Conservation (phyloP, 345 rosid species). For the Toxicodendron radicans region DNA sequence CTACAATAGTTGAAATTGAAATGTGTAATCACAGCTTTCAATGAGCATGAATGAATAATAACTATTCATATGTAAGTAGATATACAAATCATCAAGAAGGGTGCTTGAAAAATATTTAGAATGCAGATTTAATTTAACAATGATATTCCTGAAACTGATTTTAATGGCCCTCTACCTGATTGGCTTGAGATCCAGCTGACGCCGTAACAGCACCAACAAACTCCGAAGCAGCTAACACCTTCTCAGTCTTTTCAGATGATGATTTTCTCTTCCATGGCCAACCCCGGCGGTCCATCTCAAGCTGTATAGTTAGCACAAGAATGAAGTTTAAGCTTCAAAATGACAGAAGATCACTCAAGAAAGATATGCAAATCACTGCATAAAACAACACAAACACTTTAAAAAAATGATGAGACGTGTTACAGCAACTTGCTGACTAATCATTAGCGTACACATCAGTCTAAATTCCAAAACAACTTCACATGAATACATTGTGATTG, state of each 20-base stretch:
- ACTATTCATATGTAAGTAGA: neutral
- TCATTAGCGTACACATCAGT: constrained; percentile 9
- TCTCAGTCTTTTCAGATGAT: constrained; percentile 73
- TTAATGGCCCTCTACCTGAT: constrained; percentile 36
- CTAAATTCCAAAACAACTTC: neutral
- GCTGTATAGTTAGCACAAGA: constrained; percentile 19
- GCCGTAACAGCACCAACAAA: constrained; percentile 41
- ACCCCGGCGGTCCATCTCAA: constrained; percentile 79
- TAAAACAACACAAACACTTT: neutral
- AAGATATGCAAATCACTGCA: neutral
- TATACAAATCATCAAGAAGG: neutral
- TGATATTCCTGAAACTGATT: neutral
- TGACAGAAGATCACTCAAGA: neutral
- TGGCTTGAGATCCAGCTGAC: constrained; percentile 34
- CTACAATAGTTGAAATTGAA: neutral
- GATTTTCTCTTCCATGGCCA: constrained; percentile 99
- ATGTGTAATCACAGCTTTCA: neutral
- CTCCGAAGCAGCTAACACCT: constrained; percentile 38
- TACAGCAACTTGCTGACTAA: constrained; percentile 4
- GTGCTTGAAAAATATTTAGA: neutral
- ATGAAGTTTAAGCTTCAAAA: neutral
- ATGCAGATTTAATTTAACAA: neutral
- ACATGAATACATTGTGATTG: neutral
- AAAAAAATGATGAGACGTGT: constrained; percentile 21
- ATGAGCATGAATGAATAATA: neutral